Base-by-base conservation (phyloP, 108 stramenopile genomes). In the Cyclotella baltica region DNA sequence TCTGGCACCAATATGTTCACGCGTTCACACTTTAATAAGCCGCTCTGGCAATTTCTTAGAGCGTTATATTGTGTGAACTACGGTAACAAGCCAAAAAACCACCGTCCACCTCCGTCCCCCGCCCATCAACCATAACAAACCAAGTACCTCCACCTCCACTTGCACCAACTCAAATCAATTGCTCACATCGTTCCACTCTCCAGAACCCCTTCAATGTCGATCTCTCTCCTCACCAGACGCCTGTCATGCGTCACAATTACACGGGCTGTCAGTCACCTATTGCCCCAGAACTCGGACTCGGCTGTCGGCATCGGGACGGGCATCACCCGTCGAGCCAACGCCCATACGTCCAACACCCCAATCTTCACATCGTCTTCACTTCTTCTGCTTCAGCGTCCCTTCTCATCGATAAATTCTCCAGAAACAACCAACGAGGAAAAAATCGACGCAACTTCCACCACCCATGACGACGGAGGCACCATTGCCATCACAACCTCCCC, bases 381-480 rank as follows among this genome's bases (percentile, higher is more conserved):
- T 25, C 55, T 27, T 11, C 4, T 56, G 22, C 20, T 56, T 25
- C 55, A 56, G 1, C 55, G 55, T 23, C 55, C 20, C 25, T 56
- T 56, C 55, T 56, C 55, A 27, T 56, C 55, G 25, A 56, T 56
- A 23, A 56, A n/a, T n/a, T n/a, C n/a, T n/a, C n/a, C n/a, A n/a
- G n/a, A n/a, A n/a, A n/a, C n/a, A n/a, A n/a, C n/a, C n/a, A n/a
- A n/a, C n/a, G n/a, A n/a, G n/a, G n/a, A n/a, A n/a, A n/a, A n/a
- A n/a, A n/a, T n/a, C n/a, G n/a, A 56, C 77, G 67, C 4, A 47
- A 57, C 34, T 27, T 55, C 62, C 29, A 8, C 34, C 59, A 22
- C 30, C 66, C 40, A 15, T 47, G 51, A 40, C 63, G 43, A 65
- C 62, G 68, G 36, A 10, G 52, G 33, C 23, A 31, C 30, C 27